phyloP scores from a whole-genome alignment of 2,329 filamentous ascomycete species.

The Monilinia fructicola region DNA sequence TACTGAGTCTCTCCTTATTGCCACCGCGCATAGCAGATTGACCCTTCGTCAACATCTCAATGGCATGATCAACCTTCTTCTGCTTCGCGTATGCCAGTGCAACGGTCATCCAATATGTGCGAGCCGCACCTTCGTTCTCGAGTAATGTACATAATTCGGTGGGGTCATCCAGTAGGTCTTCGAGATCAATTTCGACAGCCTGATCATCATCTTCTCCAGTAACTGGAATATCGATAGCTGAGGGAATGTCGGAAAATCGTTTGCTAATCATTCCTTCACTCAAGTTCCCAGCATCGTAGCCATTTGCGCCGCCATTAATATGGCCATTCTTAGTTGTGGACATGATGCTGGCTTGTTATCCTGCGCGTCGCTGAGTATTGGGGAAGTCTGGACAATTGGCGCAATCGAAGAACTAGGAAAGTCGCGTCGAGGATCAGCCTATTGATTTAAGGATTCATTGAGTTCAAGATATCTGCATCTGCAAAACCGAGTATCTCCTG shows the following conservation, averaged over 20 bases:
- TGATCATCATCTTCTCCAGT: constrained; percentile 64
- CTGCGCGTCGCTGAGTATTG: constrained; percentile 15
- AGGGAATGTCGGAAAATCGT: constrained; percentile 64
- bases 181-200: constrained; percentile 87
- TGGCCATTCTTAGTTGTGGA: constrained; percentile 34
- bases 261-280: constrained; percentile 37
- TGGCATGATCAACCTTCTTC: constrained; percentile 82
- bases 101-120: constrained; percentile 97
- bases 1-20: constrained; percentile 64
- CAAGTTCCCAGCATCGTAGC: constrained; percentile 28
- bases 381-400: constrained; percentile 14
- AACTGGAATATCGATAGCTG: constrained; percentile 65
- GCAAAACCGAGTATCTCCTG: not conserved
- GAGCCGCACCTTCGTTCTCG: constrained; percentile 88
- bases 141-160: constrained; percentile 93
- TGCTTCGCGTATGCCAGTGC: constrained; percentile 96
- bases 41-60: constrained; percentile 68
- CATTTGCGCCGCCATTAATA: constrained; percentile 36
- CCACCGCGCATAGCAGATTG: constrained; percentile 59
- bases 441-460: constrained; percentile 14
- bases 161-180: constrained; percentile 87
- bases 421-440: constrained; percentile 23
- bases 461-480: constrained; percentile 8
- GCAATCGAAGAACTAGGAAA: constrained; percentile 18
- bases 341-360: constrained; percentile 28